phyloP scores from a whole-genome alignment of 1,284 basidiomycete species.

The Trichosporon asahii region DNA sequence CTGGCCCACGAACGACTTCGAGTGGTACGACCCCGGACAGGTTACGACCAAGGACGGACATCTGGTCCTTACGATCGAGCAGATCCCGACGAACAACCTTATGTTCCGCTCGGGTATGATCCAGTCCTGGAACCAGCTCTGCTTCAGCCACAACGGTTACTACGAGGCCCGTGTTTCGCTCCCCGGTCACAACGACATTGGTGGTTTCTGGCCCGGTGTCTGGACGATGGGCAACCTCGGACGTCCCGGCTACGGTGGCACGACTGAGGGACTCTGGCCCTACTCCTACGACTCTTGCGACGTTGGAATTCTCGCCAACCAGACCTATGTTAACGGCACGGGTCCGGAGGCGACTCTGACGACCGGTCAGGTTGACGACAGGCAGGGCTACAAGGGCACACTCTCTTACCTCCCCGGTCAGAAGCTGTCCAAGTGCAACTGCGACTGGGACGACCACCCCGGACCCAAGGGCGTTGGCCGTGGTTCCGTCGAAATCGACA shows the following conservation, averaged over 20 bases:
- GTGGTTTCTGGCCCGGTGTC: slow-evolving; percentile 57
- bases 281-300: slow-evolving; percentile 50
- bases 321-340: slow-evolving; percentile 48
- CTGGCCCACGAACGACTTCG: slow-evolving; percentile 54
- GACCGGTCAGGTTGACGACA: slow-evolving; percentile 30
- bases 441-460: slow-evolving; percentile 60
- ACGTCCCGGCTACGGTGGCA: slow-evolving; percentile 57
- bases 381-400: slow-evolving; percentile 26
- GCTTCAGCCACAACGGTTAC: slow-evolving; percentile 50
- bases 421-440: slow-evolving; percentile 56
- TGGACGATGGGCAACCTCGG: slow-evolving; percentile 55
- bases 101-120: slow-evolving; percentile 63
- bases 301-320: slow-evolving; percentile 31
- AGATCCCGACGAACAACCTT: slow-evolving; percentile 67
- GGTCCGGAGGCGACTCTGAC: slow-evolving; percentile 48
- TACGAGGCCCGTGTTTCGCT: slow-evolving; percentile 46
- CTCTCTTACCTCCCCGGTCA: slow-evolving; percentile 55
- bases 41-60: slow-evolving; percentile 76
- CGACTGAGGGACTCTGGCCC: slow-evolving; percentile 71
- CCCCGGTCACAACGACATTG: slow-evolving; percentile 41
- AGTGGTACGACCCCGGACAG: slow-evolving; percentile 68
- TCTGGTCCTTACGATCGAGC: slow-evolving; percentile 71
- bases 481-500: slow-evolving; percentile 64
- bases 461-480: slow-evolving; percentile 61
- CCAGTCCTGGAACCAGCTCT: slow-evolving; percentile 56